Conservation (phyloP, 257 asterid genomes). For the Solanum peruvianum region DNA sequence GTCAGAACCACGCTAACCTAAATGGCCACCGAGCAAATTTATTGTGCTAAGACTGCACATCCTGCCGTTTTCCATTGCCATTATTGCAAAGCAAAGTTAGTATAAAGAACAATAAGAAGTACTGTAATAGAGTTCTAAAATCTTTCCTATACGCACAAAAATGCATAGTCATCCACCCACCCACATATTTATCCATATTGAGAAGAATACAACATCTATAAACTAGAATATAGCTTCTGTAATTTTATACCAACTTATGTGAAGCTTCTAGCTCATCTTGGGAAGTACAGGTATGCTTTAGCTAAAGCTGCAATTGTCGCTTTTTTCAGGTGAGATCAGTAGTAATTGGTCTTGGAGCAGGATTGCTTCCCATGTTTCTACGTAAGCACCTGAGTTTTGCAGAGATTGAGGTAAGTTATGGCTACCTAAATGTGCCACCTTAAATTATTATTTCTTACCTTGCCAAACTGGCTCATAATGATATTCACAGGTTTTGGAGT, state of each 20-base stretch:
- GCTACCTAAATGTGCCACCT: background rate
- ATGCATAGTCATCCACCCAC: background rate
- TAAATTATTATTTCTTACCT: background rate
- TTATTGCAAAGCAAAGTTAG: background rate
- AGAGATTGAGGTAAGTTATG: conserved; percentile 45
- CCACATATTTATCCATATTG: background rate
- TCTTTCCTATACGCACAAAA: background rate
- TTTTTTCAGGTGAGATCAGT: conserved; percentile 47
- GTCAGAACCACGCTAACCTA: background rate
- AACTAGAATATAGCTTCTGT: background rate
- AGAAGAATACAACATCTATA: background rate
- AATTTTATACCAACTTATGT: background rate
- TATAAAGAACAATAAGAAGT: background rate
- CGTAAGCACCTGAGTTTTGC: conserved; percentile 42
- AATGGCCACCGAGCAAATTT: background rate
- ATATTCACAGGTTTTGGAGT: conserved; percentile 63
- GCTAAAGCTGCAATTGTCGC: background rate
- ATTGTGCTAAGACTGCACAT: background rate
- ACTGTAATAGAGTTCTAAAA: background rate
- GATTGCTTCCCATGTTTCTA: conserved; percentile 92
- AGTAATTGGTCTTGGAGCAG: conserved; percentile 96
- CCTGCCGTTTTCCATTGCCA: background rate
- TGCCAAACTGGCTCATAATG: conserved; percentile 3
- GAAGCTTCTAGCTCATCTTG: background rate
- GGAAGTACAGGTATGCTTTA: background rate